These are phyloP conservation scores for Paspalum vaginatum DNA, from an alignment of 176 grass and related monocot genomes.

Conservation along the genomic window DNA sequence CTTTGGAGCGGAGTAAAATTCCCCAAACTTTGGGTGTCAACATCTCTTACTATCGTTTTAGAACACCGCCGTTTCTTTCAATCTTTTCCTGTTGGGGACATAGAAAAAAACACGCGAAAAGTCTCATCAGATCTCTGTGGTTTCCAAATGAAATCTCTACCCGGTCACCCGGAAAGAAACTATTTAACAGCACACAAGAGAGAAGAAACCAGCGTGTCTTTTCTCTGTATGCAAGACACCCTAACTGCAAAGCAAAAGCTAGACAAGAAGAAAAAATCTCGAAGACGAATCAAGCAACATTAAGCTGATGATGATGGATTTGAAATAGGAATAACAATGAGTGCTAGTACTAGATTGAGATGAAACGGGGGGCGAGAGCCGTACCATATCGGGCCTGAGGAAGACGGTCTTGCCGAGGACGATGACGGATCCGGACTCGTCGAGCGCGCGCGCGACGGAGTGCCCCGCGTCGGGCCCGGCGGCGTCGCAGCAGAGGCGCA, in stretches of 20 bases:
- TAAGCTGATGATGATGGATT: constrained; percentile 20
- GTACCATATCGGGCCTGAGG: constrained; percentile 93
- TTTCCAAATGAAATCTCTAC: constrained; percentile 55
- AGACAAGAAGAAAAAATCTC: constrained; percentile 15
- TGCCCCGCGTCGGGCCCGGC: constrained; percentile 46
- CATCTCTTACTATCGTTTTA: constrained; percentile 74
- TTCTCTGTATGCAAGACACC: constrained; percentile 47
- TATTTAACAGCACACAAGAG: constrained; percentile 32
- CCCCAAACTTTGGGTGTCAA: constrained; percentile 60
- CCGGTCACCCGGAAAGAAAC: constrained; percentile 58
- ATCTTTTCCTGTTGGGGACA: constrained; percentile 84
- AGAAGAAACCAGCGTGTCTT: constrained; percentile 52
- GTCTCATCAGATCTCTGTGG: constrained; percentile 74
- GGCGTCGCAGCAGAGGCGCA: constrained; percentile 71
- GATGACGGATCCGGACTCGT: constrained; percentile 85
- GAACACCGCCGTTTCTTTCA: constrained; percentile 76
- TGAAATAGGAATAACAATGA: neutral
- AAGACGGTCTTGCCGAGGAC: constrained; percentile 83
- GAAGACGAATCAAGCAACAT: constrained; percentile 42
- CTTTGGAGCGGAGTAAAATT: constrained; percentile 68
- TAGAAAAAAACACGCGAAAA: constrained; percentile 89
- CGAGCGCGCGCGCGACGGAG: constrained; percentile 80
- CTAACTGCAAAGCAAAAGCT: constrained; percentile 53
- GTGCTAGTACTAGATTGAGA: no score
- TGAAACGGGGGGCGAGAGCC: neutral